Percentiles rank a stretch among this genome's conserved stretches.
Conservation (phyloP, 495 filamentous ascomycete species). For the Niebla homalea region DNA sequence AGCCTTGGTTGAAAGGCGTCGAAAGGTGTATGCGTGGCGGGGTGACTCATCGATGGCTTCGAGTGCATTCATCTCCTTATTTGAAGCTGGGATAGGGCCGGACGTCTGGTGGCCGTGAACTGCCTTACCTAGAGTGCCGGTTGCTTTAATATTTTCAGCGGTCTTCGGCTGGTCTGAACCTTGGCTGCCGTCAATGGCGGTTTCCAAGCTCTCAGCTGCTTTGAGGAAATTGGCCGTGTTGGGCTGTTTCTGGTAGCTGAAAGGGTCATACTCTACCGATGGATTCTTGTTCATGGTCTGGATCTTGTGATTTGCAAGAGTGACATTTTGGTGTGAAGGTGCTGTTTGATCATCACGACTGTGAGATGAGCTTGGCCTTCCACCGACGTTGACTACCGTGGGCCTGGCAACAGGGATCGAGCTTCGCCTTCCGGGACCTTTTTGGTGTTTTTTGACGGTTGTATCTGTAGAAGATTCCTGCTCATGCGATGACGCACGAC, state of each 20-base stretch:
- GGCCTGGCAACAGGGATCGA: neutral
- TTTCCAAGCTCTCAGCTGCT: slow-evolving; percentile 7
- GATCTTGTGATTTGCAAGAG: neutral
- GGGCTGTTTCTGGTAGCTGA: neutral
- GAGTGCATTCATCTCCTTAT: slow-evolving; percentile 2
- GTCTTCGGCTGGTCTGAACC: no score
- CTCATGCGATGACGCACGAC: neutral
- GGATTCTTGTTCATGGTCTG: no score
- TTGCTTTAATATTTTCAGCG: no score
- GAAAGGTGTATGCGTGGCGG: slow-evolving; percentile 13
- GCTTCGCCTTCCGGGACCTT: neutral
- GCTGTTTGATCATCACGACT: no score
- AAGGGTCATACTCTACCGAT: no score
- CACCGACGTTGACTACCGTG: no score
- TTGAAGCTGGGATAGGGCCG: neutral
- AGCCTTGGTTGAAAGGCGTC: slow-evolving; percentile 12
- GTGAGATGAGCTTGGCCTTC: no score
- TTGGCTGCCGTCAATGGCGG: neutral
- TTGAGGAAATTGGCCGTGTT: neutral
- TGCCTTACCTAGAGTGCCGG: no score
- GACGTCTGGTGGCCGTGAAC: no score
- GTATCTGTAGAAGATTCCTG: neutral
- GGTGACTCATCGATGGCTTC: slow-evolving; percentile 18
- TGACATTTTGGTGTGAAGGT: neutral
- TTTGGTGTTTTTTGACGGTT: neutral